These are phyloP conservation scores for Pseudophaeomoniella oleicola DNA, from an alignment of 2,329 filamentous ascomycete genomes.

Conservation along the genomic window DNA sequence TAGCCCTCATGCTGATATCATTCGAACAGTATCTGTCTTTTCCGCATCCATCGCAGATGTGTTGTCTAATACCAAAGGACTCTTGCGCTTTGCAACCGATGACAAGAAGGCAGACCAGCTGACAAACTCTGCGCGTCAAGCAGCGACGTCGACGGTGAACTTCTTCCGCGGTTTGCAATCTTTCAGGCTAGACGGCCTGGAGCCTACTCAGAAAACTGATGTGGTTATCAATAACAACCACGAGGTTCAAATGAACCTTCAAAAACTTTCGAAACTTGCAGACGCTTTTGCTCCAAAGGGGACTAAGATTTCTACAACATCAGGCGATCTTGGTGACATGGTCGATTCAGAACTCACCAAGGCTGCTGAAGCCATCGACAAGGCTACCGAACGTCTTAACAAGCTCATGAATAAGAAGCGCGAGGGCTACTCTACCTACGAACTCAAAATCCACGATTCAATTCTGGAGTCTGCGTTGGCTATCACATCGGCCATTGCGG, in stretches of 20 bases:
- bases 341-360: slow-evolving; percentile 86
- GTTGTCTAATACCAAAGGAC: slow-evolving; percentile 88
- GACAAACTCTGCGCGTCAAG: slow-evolving; percentile 65
- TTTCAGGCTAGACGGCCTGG: slow-evolving; percentile 81
- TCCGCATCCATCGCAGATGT: slow-evolving; percentile 81
- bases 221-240: slow-evolving; percentile 96
- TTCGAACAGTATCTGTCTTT: slow-evolving; percentile 83
- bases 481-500: slow-evolving; percentile 84
- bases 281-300: slow-evolving; percentile 84
- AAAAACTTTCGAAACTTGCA: slow-evolving; percentile 83
- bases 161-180: slow-evolving; percentile 93
- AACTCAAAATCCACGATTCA: slow-evolving; percentile 87
- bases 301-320: slow-evolving; percentile 59
- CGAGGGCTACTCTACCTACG: slow-evolving; percentile 89
- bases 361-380: slow-evolving; percentile 88
- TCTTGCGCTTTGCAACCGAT: slow-evolving; percentile 82
- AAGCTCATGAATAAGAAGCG: slow-evolving; percentile 95
- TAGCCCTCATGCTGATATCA: slow-evolving; percentile 76
- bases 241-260: slow-evolving; percentile 85
- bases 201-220: slow-evolving; percentile 83
- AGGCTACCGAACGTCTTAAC: slow-evolving; percentile 72
- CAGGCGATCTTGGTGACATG: slow-evolving; percentile 80
- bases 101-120: slow-evolving; percentile 88
- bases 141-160: slow-evolving; percentile 73
- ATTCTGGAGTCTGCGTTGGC: slow-evolving; percentile 88